A percentile compares a stretch with the other conserved stretches of the same genome.
phyloP scores from a whole-genome alignment of 2,329 filamentous ascomycete genomes.

The Exserohilum turcica region DNA sequence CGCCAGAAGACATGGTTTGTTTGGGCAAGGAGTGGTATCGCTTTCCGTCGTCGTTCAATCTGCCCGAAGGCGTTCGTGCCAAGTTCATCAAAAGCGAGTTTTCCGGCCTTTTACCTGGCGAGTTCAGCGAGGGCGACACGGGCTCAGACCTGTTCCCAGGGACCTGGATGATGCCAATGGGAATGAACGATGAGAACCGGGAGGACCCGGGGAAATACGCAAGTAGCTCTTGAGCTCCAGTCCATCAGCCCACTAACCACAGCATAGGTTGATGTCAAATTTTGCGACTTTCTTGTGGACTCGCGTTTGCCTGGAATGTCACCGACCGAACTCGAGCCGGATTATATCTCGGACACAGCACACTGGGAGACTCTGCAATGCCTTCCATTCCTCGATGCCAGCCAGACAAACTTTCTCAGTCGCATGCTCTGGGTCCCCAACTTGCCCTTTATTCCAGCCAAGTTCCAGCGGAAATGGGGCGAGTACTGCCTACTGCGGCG shows the following conservation, averaged over 20 bases:
- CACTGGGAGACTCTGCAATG: constrained; percentile 81
- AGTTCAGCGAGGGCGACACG: constrained; percentile 76
- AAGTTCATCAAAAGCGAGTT: constrained; percentile 95
- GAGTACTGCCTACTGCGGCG: constrained; percentile 81
- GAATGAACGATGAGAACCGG: constrained; percentile 90
- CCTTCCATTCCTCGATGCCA: constrained; percentile 78
- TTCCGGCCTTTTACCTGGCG: constrained; percentile 82
- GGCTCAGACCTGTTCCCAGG: constrained; percentile 78
- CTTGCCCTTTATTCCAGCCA: constrained; percentile 68
- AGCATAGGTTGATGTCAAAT: constrained; percentile 66
- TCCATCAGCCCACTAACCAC: constrained; percentile 16
- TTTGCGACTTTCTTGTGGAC: constrained; percentile 86
- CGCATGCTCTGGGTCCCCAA: constrained; percentile 84
- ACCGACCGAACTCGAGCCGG: constrained; percentile 73
- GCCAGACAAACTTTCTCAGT: constrained; percentile 72
- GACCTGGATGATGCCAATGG: constrained; percentile 79
- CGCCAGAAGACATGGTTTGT: constrained; percentile 75
- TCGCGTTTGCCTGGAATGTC: constrained; percentile 71
- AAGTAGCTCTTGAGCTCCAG: constrained; percentile 35
- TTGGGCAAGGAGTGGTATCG: constrained; percentile 98
- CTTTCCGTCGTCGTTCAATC: constrained; percentile 89
- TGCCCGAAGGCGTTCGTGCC: constrained; percentile 80
- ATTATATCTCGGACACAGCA: constrained; percentile 74
- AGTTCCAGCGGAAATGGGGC: constrained; percentile 79
- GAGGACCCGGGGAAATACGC: constrained; percentile 89